Base-by-base conservation (phyloP, 768 basidiomycete species). In the Boletus rex-veris region DNA sequence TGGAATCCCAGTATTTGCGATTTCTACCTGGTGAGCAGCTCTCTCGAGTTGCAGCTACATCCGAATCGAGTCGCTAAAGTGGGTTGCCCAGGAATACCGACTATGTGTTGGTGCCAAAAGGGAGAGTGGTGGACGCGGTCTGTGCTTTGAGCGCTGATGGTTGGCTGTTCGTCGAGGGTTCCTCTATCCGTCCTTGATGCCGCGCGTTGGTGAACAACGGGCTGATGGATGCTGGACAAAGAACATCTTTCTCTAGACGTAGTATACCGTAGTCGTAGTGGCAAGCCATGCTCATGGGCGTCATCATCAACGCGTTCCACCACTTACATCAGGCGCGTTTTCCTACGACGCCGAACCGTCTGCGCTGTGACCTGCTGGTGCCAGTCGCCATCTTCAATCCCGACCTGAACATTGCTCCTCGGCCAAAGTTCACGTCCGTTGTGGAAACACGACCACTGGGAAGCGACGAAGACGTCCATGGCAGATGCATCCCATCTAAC, bases 21-120 rank as follows among this genome's bases (percentile, higher is more conserved):
- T 84, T 35, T 85, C 84, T 7, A 86, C 85, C 24, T 88, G 81
- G 83, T 84, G 56, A 55, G 74, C 54, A 18, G n/a, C 26, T 35
- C 16, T 18, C 18, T 43, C 15, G 28, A 5, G 40, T n/a, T 6
- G 41, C 12, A 36, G 16, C 40, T 16, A 30, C 38, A 43, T 30
- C 30, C 47, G 19, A 19, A 19, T 16, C 5, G 35, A 11, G 15
- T 11, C 12, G 35, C 6, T 11, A 7, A 15, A 12, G 35, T 12
- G 11, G n/a, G 21, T 16, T 28, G 28, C 28, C 19, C 55, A 86
- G 83, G 83, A 83, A 85, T 64, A 86, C 85, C 6, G 85, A 86
- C 62, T 84, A 82, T 62, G 70, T 86, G 11, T 67, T 86, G 24
- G 77, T 87, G 19, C 79, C 80, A 15, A 71, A 68, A 48, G 75